These are phyloP conservation scores for Ophiostoma populinum DNA, from an alignment of 2,329 filamentous ascomycete species.

Conservation along the genomic window DNA sequence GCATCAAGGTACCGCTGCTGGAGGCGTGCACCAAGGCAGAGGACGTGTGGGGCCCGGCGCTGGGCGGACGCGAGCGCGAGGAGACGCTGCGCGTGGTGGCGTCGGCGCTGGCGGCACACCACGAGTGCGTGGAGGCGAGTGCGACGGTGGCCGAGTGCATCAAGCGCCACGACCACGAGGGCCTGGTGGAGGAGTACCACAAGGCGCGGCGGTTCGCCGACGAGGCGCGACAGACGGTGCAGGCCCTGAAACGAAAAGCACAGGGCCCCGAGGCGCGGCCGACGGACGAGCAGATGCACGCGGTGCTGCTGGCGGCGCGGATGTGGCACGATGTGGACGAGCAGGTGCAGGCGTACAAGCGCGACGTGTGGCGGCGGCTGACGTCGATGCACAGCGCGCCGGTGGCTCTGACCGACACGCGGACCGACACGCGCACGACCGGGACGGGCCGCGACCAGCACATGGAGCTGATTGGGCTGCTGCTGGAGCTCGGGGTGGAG, in stretches of 20 bases:
- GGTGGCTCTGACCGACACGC: too few relatives aligned
- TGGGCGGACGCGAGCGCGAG: slow-evolving; percentile 83
- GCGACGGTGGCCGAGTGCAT: slow-evolving; percentile 66
- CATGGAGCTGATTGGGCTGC: slow-evolving; percentile 74
- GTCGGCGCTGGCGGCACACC: slow-evolving; percentile 59
- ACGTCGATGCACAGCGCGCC: slow-evolving; percentile 46
- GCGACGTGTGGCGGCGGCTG: slow-evolving; percentile 73
- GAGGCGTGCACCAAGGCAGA: slow-evolving; percentile 90
- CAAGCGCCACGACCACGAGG: slow-evolving; percentile 79
- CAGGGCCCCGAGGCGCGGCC: slow-evolving; percentile 27
- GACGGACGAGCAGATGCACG: slow-evolving; percentile 65
- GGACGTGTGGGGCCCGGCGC: slow-evolving; percentile 89
- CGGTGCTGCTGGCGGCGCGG: slow-evolving; percentile 70
- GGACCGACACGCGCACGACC: neutral
- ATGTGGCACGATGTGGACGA: slow-evolving; percentile 93
- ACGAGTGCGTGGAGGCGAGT: slow-evolving; percentile 67
- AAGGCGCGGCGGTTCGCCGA: slow-evolving; percentile 69
- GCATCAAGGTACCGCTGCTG: slow-evolving; percentile 73
- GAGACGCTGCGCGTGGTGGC: slow-evolving; percentile 67
- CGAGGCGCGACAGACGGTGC: slow-evolving; percentile 54
- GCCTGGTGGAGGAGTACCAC: slow-evolving; percentile 70
- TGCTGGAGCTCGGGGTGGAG: slow-evolving; percentile 86
- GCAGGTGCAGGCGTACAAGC: slow-evolving; percentile 74
- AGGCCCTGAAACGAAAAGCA: slow-evolving; percentile 14
- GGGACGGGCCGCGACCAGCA: slow-evolving; percentile 52